Evolutionary conservation across 2,329 filamentous ascomycete species (phyloP).

Genomic region (Xylariaceae sp.): DNA sequence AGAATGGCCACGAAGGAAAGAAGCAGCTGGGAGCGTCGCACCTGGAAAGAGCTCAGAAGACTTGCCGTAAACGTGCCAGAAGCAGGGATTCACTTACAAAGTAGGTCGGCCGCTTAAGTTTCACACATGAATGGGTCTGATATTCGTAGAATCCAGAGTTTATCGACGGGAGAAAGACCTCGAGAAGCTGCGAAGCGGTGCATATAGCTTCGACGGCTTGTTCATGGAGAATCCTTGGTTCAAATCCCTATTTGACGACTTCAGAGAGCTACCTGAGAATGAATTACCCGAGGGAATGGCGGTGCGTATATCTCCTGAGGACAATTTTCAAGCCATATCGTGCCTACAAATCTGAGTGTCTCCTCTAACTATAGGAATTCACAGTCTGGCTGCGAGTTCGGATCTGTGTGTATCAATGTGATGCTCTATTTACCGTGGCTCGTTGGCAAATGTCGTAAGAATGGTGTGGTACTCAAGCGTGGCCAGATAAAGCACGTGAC

Average conservation of each 20-base stretch:
- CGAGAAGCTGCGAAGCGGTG: constrained; percentile 26
- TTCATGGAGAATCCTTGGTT: constrained; percentile 71
- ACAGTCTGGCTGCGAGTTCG: constrained; percentile 68
- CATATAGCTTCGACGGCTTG: constrained; percentile 64
- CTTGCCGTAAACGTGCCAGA: constrained; percentile 33
- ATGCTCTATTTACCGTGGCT: constrained; percentile 86
- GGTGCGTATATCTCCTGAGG: not conserved
- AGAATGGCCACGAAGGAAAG: constrained; percentile 30
- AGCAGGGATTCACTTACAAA: constrained; percentile 33
- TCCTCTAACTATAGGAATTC: too few relatives aligned
- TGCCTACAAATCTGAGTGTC: too few relatives aligned
- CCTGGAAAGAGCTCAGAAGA: constrained; percentile 30
- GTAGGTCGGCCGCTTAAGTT: constrained; percentile 17
- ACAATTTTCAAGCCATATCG: too few relatives aligned
- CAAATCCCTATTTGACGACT: constrained; percentile 68
- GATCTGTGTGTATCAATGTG: constrained; percentile 88
- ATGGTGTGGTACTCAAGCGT: constrained; percentile 67
- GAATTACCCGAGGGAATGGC: constrained; percentile 65
- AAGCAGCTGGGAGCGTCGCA: constrained; percentile 31
- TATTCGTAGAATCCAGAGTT: constrained; percentile 43
- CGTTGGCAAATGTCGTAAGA: constrained; percentile 71
- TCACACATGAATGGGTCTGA: not conserved
- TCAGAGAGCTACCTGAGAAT: constrained; percentile 55
- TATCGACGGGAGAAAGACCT: constrained; percentile 63
- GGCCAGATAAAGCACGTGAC: constrained; percentile 65